A percentile compares a stretch with the other conserved stretches of the same genome.
These are phyloP conservation scores for Grigorovia jiainica DNA, from an alignment of 805 yeast genomes.

Conservation along the genomic window DNA sequence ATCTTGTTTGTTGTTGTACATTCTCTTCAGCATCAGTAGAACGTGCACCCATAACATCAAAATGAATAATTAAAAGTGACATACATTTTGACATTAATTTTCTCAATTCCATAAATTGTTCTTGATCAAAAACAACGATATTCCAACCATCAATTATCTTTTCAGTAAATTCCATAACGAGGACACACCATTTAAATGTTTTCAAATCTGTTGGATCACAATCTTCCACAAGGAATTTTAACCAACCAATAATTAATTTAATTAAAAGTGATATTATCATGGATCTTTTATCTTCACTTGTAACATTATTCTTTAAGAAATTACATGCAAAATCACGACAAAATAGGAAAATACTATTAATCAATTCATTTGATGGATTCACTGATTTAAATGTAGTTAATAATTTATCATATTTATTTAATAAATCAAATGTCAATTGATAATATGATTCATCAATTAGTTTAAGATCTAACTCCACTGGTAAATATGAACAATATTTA, in stretches of 20 bases:
- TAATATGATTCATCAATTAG: slow-evolving; percentile 58
- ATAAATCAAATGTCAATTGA: slow-evolving; percentile 53
- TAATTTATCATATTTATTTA: slow-evolving; percentile 48
- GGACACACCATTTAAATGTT: slow-evolving; percentile 93
- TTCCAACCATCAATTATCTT: slow-evolving; percentile 87
- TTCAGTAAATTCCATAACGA: slow-evolving; percentile 93
- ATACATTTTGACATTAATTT: slow-evolving; percentile 88
- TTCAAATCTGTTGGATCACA: slow-evolving; percentile 86
- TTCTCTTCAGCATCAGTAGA: slow-evolving; percentile 49
- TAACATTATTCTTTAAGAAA: slow-evolving; percentile 54
- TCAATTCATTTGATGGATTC: slow-evolving; percentile 62
- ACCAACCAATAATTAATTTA: slow-evolving; percentile 79
- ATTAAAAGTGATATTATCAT: slow-evolving; percentile 63
- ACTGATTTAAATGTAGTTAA: slow-evolving; percentile 46
- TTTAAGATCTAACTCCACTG: slow-evolving; percentile 64
- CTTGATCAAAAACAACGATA: slow-evolving; percentile 68
- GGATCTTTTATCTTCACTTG: slow-evolving; percentile 46
- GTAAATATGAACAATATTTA: slow-evolving; percentile 59
- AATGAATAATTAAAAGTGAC: slow-evolving; percentile 87
- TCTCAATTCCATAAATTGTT: slow-evolving; percentile 62
- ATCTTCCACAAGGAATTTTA: slow-evolving; percentile 88
- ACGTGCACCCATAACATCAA: slow-evolving; percentile 97
- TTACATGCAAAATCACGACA: slow-evolving; percentile 76
- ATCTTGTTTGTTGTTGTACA: slow-evolving; percentile 25
- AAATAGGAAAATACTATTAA: slow-evolving; percentile 68